Percentiles rank a stretch among this genome's conserved stretches.
These are phyloP conservation scores for Zygoascus tannicola DNA, from an alignment of 805 yeast species.

Conservation along the genomic window DNA sequence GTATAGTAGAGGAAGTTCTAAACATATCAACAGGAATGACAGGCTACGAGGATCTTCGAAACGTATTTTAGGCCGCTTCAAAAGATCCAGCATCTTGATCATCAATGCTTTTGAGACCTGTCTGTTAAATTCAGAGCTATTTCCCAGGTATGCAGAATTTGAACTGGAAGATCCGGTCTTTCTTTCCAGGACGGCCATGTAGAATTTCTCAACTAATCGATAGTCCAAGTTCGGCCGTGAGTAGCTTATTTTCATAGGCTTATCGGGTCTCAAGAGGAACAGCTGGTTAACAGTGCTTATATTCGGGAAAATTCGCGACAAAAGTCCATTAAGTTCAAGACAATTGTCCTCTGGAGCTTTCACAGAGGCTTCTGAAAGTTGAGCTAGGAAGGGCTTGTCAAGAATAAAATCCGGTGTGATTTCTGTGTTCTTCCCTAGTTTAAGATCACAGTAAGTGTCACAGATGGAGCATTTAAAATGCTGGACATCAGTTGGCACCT, in stretches of 20 bases:
- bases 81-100: constrained; percentile 41
- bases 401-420: neutral
- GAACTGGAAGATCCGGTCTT: neutral
- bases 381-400: neutral
- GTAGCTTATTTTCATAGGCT: constrained; percentile 28
- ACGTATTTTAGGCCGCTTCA: constrained; percentile 40
- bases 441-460: constrained; percentile 21
- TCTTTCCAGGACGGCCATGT: constrained; percentile 30
- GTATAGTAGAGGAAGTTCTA: constrained; percentile 57
- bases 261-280: constrained; percentile 32
- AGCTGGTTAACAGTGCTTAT: constrained; percentile 43
- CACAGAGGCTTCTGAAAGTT: neutral
- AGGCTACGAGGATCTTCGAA: constrained; percentile 36
- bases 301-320: constrained; percentile 41
- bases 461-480: constrained; percentile 54
- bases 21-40: constrained; percentile 52
- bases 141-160: constrained; percentile 17
- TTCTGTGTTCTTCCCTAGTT: constrained; percentile 1
- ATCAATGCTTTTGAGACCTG: constrained; percentile 45
- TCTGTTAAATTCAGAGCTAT: constrained; percentile 43
- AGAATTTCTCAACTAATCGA: constrained; percentile 39
- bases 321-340: constrained; percentile 2
- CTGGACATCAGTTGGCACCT: constrained; percentile 18
- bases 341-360: neutral
- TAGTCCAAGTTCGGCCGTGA: constrained; percentile 43